phyloP scores from a whole-genome alignment of 129 eudicot species.

The Tagetes patula region DNA sequence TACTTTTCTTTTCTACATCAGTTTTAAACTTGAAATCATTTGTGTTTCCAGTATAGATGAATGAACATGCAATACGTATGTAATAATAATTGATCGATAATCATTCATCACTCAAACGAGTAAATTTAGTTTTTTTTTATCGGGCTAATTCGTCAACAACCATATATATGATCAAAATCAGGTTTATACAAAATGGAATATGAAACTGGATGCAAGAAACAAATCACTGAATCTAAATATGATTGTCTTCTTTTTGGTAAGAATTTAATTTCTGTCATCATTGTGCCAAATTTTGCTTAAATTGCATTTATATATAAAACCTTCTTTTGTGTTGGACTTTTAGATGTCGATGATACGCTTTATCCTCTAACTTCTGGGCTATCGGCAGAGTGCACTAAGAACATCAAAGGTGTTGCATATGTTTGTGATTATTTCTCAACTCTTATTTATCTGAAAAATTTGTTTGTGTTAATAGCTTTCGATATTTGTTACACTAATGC shows the following conservation, averaged over 20 bases:
- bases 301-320: neutral
- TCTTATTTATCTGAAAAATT: neutral
- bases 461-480: neutral
- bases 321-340: neutral
- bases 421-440: neutral
- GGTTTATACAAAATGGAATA: slow-evolving; percentile 46
- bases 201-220: slow-evolving; percentile 2
- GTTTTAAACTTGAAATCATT: neutral
- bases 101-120: neutral
- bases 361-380: slow-evolving; percentile 83
- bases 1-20: neutral
- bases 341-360: slow-evolving; percentile 97
- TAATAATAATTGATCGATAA: neutral
- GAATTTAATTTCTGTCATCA: slow-evolving; percentile 7
- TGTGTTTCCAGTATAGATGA: neutral
- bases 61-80: neutral
- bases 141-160: too few relatives aligned
- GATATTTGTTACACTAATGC: neutral
- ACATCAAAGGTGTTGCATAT: slow-evolving; percentile 61
- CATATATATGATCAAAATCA: neutral
- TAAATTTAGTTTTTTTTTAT: neutral
- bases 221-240: slow-evolving; percentile 46
- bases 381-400: slow-evolving; percentile 60
- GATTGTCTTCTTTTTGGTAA: slow-evolving; percentile 97
- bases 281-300: neutral